A percentile compares a stretch with the other conserved stretches of the same genome.
Evolutionary conservation across 345 rosid species (phyloP).

Genomic region (Citrus inodora): DNA sequence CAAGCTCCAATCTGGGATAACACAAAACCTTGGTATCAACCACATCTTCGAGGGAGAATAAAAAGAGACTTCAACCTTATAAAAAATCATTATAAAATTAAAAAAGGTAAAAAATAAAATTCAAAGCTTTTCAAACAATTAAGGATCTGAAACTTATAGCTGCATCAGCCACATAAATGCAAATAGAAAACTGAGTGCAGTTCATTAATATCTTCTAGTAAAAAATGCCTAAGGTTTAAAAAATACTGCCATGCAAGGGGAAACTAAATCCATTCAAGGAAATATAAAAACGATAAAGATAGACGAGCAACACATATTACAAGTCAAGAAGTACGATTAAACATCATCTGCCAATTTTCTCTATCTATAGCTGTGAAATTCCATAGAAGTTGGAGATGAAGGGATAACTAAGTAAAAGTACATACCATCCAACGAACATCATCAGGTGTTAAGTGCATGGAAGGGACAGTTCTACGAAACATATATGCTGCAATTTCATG

Average conservation of each 20-base stretch:
- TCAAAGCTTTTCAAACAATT: neutral
- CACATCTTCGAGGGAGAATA: neutral
- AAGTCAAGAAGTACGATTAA: neutral
- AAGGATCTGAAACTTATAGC: neutral
- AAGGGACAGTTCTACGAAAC: conserved; percentile 96
- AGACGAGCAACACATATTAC: neutral
- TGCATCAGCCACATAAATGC: neutral
- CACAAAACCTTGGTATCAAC: conserved; percentile 8
- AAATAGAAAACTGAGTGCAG: neutral
- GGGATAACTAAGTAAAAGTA: neutral
- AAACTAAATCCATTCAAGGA: neutral
- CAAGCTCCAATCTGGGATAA: conserved; percentile 81
- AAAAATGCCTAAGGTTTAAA: neutral
- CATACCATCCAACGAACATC: conserved; percentile 99
- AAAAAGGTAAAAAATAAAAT: neutral
- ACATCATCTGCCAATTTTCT: neutral
- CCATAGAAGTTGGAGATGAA: neutral
- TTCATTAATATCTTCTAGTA: neutral
- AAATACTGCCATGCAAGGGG: neutral
- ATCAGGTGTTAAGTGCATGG: conserved; percentile 75
- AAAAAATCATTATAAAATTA: neutral
- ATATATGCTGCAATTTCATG: conserved; percentile 86
- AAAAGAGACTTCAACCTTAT: neutral
- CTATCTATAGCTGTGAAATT: neutral
- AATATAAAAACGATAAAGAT: neutral